These are phyloP conservation scores for Hamamelis virginiana DNA, from an alignment of 164 flowering plant species.

Conservation along the genomic window DNA sequence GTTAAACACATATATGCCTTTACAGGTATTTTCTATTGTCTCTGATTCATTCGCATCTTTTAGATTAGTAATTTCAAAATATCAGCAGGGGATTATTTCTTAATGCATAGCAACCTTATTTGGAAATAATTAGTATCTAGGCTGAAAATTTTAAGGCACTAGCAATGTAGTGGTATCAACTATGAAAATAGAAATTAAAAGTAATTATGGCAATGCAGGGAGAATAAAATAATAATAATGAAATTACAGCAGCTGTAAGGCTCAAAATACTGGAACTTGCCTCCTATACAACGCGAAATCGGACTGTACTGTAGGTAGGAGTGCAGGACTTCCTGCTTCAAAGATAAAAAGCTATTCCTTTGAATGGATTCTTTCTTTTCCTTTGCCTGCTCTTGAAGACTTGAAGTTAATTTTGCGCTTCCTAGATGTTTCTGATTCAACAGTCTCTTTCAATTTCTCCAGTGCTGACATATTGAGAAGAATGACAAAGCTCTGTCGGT, in stretches of 20 bases:
- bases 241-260: neutral
- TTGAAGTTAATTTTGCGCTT: conserved; percentile 34
- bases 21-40: neutral
- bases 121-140: neutral
- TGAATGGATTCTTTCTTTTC: neutral
- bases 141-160: neutral
- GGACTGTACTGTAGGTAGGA: neutral
- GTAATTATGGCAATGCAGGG: neutral
- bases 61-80: no score
- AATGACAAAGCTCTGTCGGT: neutral
- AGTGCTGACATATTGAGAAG: conserved; percentile 41
- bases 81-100: no score
- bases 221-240: neutral
- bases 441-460: conserved; percentile 60
- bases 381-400: conserved; percentile 24
- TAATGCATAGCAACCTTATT: neutral
- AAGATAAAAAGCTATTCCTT: neutral
- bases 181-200: neutral
- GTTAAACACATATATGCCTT: neutral
- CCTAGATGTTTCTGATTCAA: conserved; percentile 51
- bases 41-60: no score
- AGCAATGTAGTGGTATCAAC: neutral
- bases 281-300: conserved; percentile 1
- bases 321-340: neutral
- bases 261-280: neutral